Base-by-base conservation (phyloP, 2,329 filamentous ascomycete genomes). In the Trichophyton verrucosum region DNA sequence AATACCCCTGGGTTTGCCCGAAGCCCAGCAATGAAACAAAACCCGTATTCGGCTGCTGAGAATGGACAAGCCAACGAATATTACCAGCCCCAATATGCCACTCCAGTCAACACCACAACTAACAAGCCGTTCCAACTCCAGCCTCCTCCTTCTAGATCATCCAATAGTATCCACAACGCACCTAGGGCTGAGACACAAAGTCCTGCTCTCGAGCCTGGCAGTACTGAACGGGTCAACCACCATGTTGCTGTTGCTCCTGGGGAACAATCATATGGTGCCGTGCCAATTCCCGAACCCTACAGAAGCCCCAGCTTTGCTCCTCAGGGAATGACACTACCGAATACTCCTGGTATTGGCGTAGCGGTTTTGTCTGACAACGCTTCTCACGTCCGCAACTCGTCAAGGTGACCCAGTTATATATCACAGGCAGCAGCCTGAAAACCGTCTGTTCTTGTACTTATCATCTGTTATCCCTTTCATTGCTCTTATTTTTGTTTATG, bases 1-100 rank as follows among this genome's bases (percentile, higher is more conserved):
- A 96, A 96, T 80, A 96, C 92, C 0, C 92, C 92, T 11, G 91
- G 91, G 65, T 91, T 95, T 72, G 86, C 85, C 33, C 84, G 86
- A 73, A 87, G 87, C 75, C 73, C 81, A 30, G 78, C 59, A 81
- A 67, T 80, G 80, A 46, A 75, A 74, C 61, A 72, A 70, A 69
- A 81, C 66, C 70, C 74, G 22, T 75, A 78, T 66, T 77, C 76
- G n/a, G 70, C 73, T 20, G 78, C 79, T 2, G 80, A 83, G 65
- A 78, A 80, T 57, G 81, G 82, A 64, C 40, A 57, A 7, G 11
- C 42, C 8, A 76, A 82, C 65, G 58, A 61, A 15, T 67, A 69
- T 20, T 69, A 68, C 40, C 59, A 67, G 11, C 73, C 73, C 2
- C 80, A 82, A 64, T 79, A 85, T 64, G 79, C 80, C 56, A 82